Percentiles rank a stretch among this genome's conserved stretches.
Conservation (phyloP, 768 basidiomycete species). For the Brasilioporus rufonigricans region DNA sequence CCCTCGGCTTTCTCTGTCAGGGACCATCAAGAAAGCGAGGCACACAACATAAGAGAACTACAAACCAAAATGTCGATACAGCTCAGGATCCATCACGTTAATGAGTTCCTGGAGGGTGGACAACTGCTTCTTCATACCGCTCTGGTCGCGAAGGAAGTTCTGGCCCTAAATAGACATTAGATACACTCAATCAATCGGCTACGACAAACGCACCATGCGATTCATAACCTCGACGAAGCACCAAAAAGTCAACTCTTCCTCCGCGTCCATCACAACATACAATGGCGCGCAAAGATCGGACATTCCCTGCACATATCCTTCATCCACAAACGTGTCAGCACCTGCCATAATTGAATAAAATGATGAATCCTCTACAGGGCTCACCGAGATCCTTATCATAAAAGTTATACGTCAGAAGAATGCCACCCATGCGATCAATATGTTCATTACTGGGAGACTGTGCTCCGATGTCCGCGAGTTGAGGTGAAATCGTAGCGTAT, state of each 20-base stretch:
- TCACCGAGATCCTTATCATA: conserved; percentile 84
- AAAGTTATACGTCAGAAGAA: conserved; percentile 89
- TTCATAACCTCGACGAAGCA: conserved; percentile 95
- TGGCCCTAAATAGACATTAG: conserved; percentile 57
- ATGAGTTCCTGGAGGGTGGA: conserved; percentile 88
- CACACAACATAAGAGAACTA: not conserved
- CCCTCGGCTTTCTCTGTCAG: conserved; percentile 79
- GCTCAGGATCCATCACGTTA: conserved; percentile 90
- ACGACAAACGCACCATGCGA: conserved; percentile 68
- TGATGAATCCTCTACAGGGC: conserved; percentile 23
- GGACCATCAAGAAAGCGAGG: not conserved
- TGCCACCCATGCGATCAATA: conserved; percentile 80
- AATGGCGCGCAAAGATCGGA: conserved; percentile 92
- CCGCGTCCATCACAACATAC: conserved; percentile 86
- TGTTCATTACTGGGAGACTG: conserved; percentile 91
- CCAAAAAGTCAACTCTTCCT: conserved; percentile 94
- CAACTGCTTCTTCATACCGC: conserved; percentile 95
- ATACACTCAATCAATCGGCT: not conserved
- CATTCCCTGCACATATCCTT: conserved; percentile 99
- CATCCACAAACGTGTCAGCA: conserved; percentile 17
- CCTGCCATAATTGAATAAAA: not conserved
- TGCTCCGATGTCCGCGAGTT: conserved; percentile 70
- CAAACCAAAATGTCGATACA: conserved; percentile 86
- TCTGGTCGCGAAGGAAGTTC: conserved; percentile 95
- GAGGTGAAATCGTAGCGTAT: conserved; percentile 74